Evolutionary conservation across 768 basidiomycete genomes (phyloP).

Genomic region (Lyophyllum decastes): DNA sequence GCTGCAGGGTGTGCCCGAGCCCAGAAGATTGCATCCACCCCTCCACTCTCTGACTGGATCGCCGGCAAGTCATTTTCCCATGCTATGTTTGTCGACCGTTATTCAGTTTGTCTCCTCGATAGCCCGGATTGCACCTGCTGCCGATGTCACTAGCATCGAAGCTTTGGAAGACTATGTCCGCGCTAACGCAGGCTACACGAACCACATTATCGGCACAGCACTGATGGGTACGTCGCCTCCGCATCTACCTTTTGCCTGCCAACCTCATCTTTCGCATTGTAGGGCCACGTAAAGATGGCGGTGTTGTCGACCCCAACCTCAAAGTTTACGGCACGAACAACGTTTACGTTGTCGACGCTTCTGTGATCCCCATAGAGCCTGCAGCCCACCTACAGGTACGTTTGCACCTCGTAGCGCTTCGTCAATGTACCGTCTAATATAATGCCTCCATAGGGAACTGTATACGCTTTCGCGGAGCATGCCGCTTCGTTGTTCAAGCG

Average conservation of each 20-base stretch:
- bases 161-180: too few relatives aligned
- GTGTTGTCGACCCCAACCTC: slow-evolving; percentile 42
- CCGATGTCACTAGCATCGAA: too few relatives aligned
- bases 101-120: too few relatives aligned
- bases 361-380: too few relatives aligned
- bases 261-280: neutral
- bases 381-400: slow-evolving; percentile 12
- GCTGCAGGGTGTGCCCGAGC: neutral
- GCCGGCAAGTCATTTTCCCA: too few relatives aligned
- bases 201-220: neutral
- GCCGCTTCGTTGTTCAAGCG: neutral
- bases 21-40: neutral
- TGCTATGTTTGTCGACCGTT: too few relatives aligned
- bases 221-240: neutral
- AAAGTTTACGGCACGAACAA: slow-evolving; percentile 46
- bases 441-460: neutral
- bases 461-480: neutral
- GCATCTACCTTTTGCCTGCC: neutral
- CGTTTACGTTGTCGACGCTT: too few relatives aligned
- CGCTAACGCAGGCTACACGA: neutral
- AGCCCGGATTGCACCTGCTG: too few relatives aligned
- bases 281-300: neutral
- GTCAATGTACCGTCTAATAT: neutral
- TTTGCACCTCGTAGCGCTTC: neutral
- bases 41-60: neutral